Evolutionary conservation across 2,329 filamentous ascomycete genomes (phyloP).

Genomic region (Epichloe scottii): DNA sequence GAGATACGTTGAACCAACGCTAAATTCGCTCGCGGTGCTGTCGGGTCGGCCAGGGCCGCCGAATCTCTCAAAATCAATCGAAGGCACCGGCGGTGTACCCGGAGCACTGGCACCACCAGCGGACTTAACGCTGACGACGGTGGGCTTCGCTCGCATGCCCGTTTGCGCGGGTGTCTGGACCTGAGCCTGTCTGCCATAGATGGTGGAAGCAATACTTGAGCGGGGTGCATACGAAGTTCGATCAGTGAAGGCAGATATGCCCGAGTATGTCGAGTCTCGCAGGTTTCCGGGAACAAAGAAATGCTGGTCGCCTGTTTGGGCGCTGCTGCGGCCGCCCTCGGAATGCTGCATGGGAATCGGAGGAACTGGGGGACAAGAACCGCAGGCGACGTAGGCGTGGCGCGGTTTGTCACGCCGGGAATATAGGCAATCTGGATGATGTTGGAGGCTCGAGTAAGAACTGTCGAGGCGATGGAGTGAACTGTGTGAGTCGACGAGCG

Average conservation of each 20-base stretch:
- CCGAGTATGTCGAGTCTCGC: slow-evolving; percentile 83
- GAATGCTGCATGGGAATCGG: slow-evolving; percentile 66
- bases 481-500: slow-evolving; percentile 76
- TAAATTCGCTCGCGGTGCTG: slow-evolving; percentile 48
- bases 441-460: slow-evolving; percentile 91
- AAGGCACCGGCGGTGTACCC: slow-evolving; percentile 58
- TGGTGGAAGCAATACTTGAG: slow-evolving; percentile 78
- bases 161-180: slow-evolving; percentile 75
- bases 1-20: slow-evolving; percentile 55
- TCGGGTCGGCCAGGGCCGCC: slow-evolving; percentile 30
- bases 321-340: slow-evolving; percentile 28
- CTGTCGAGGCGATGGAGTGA: slow-evolving; percentile 85
- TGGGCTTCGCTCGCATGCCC: slow-evolving; percentile 76
- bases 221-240: slow-evolving; percentile 50
- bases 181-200: slow-evolving; percentile 84
- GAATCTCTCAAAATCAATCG: slow-evolving; percentile 54
- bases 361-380: slow-evolving; percentile 79
- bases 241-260: slow-evolving; percentile 51
- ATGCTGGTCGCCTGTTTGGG: slow-evolving; percentile 59
- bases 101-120: slow-evolving; percentile 39
- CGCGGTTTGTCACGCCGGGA: slow-evolving; percentile 88
- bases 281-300: slow-evolving; percentile 90
- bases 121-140: slow-evolving; percentile 84
- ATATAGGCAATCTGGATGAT: slow-evolving; percentile 99
- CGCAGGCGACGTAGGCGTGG: slow-evolving; percentile 68